Conservation (phyloP, 2,329 filamentous ascomycete species). For the Colletotrichum tabaci region DNA sequence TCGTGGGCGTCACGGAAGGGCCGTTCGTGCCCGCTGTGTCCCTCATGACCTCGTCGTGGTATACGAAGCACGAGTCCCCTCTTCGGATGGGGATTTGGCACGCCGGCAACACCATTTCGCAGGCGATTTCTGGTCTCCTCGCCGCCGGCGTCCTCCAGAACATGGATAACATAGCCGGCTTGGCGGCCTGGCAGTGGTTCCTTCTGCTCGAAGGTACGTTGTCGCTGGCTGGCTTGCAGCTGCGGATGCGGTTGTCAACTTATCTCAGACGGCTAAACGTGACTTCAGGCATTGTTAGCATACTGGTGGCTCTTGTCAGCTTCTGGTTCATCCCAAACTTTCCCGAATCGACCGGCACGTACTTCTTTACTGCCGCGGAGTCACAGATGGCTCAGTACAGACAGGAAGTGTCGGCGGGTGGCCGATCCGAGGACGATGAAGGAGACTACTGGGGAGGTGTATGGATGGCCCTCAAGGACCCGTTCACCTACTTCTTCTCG, state of each 20-base stretch:
- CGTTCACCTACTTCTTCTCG: conserved; percentile 56
- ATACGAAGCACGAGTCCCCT: conserved; percentile 60
- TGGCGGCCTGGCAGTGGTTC: conserved; percentile 60
- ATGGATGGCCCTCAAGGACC: conserved; percentile 52
- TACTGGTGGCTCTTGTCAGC: conserved; percentile 49
- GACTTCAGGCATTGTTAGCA: conserved; percentile 48
- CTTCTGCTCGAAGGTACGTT: conserved; percentile 53
- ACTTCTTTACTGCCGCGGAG: conserved; percentile 56
- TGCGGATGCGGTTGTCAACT: neutral
- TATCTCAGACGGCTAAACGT: neutral
- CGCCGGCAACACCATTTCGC: conserved; percentile 61
- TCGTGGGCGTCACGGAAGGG: conserved; percentile 51
- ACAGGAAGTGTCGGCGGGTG: conserved; percentile 53
- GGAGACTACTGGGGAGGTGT: conserved; percentile 57
- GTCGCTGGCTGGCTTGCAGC: neutral
- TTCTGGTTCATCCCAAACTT: conserved; percentile 57
- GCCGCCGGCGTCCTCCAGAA: conserved; percentile 61
- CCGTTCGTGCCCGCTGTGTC: conserved; percentile 63
- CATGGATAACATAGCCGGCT: conserved; percentile 55
- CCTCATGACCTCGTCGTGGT: conserved; percentile 63
- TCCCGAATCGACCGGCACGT: conserved; percentile 51
- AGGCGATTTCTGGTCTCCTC: conserved; percentile 60
- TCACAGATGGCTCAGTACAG: conserved; percentile 56
- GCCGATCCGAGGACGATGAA: conserved; percentile 53
- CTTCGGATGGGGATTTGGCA: conserved; percentile 62